Evolutionary conservation across 768 basidiomycete genomes (phyloP).

Genomic region (Boletus rubroflammeus): DNA sequence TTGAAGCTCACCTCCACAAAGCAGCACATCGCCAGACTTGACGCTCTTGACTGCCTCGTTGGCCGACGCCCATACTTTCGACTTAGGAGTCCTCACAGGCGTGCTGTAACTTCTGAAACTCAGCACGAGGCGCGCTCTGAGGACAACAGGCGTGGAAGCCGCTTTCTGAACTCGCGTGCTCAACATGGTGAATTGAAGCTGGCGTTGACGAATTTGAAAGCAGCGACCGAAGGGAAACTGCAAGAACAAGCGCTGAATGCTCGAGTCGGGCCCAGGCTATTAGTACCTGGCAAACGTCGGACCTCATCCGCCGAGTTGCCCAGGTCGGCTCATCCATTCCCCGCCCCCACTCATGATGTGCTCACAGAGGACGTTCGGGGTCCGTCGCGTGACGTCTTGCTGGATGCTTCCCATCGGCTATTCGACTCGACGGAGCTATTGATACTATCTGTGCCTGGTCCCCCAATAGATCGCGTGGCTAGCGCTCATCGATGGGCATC

Average conservation of each 20-base stretch:
- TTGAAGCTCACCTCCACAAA: conserved; percentile 69
- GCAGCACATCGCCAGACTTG: conserved; percentile 71
- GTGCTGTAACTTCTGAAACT: conserved; percentile 27
- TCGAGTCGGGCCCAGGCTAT: neutral
- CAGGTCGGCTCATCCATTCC: neutral
- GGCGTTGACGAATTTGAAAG: neutral
- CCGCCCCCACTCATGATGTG: neutral
- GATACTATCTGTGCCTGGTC: too few relatives aligned
- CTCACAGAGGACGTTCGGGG: too few relatives aligned
- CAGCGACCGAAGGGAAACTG: neutral
- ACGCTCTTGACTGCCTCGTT: conserved; percentile 84
- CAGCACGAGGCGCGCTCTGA: conserved; percentile 14
- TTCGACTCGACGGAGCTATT: too few relatives aligned
- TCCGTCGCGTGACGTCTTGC: too few relatives aligned
- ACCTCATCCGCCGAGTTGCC: conserved; percentile 20
- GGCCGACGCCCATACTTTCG: conserved; percentile 76
- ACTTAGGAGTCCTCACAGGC: conserved; percentile 29
- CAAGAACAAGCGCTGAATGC: neutral
- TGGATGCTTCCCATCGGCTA: too few relatives aligned
- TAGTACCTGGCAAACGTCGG: conserved; percentile 14
- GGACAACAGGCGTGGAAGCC: conserved; percentile 15
- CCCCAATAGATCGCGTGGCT: too few relatives aligned
- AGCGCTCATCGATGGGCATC: too few relatives aligned
- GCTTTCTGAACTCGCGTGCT: conserved; percentile 11
- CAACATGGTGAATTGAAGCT: conserved; percentile 23